phyloP scores from a whole-genome alignment of 441 rosid genomes.

The Erysimum pusillum region DNA sequence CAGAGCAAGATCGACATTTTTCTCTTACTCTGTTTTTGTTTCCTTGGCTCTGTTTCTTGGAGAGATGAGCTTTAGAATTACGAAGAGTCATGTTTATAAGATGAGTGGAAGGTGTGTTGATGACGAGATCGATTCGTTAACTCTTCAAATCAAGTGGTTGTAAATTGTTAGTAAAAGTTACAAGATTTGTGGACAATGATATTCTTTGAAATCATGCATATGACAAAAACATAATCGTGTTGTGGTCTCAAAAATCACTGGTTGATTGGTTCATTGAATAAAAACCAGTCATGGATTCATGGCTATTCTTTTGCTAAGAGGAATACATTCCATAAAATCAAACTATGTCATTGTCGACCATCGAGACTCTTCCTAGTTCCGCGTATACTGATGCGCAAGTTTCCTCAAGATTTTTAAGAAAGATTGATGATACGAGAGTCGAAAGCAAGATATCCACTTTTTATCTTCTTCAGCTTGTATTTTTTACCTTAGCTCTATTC shows the following conservation, averaged over 20 bases:
- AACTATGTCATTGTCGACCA: neutral
- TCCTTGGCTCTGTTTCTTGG: neutral
- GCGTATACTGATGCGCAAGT: neutral
- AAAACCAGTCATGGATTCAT: no score
- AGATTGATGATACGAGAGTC: constrained; percentile 29
- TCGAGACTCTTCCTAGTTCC: neutral
- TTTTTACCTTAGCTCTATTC: neutral
- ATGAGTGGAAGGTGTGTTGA: neutral
- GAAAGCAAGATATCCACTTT: constrained; percentile 32
- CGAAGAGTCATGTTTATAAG: neutral
- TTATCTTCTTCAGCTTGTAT: neutral
- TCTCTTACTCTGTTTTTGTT: neutral
- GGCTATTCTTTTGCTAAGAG: neutral
- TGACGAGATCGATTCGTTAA: neutral
- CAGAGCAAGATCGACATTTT: constrained; percentile 35
- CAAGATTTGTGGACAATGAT: neutral
- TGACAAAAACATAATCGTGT: neutral
- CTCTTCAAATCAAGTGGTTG: neutral
- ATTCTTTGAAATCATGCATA: neutral
- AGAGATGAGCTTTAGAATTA: neutral
- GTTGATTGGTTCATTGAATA: neutral
- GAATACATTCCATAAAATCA: neutral
- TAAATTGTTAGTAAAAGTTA: neutral
- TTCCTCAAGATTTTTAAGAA: neutral
- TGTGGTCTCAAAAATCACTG: neutral